phyloP scores from a whole-genome alignment of 2,329 filamentous ascomycete genomes.

The Pestalotiopsis sp. region DNA sequence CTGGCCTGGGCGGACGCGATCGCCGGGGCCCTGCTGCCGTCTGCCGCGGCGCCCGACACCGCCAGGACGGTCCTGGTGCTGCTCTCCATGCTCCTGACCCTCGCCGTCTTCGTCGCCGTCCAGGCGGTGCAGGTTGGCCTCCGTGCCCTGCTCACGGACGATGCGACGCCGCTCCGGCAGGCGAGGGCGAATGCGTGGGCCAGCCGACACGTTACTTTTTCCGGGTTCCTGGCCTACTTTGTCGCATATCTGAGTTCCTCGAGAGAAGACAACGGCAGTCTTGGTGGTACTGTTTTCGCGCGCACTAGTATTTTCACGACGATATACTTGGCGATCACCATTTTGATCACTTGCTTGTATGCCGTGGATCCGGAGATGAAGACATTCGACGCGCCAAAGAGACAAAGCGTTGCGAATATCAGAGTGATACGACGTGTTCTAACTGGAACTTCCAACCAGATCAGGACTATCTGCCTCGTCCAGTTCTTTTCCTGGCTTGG shows the following conservation, averaged over 20 bases:
- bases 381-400: background rate
- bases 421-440: background rate
- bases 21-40: background rate
- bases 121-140: constrained; percentile 6
- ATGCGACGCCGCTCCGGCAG: constrained; percentile 1
- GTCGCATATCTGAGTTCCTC: background rate
- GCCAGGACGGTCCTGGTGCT: background rate
- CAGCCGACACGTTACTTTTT: background rate
- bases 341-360: background rate
- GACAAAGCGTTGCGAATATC: background rate
- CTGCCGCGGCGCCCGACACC: background rate
- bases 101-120: constrained; percentile 1
- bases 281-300: background rate
- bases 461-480: background rate
- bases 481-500: constrained; percentile 7
- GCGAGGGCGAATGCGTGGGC: constrained; percentile 3
- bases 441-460: background rate
- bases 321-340: background rate
- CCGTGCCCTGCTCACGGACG: background rate
- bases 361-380: background rate
- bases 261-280: background rate
- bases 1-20: constrained; percentile 2
- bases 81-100: background rate
- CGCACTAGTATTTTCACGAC: background rate
- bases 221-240: background rate